Base-by-base conservation (phyloP, 495 filamentous ascomycete genomes). In the Aspergillus kassunensis region DNA sequence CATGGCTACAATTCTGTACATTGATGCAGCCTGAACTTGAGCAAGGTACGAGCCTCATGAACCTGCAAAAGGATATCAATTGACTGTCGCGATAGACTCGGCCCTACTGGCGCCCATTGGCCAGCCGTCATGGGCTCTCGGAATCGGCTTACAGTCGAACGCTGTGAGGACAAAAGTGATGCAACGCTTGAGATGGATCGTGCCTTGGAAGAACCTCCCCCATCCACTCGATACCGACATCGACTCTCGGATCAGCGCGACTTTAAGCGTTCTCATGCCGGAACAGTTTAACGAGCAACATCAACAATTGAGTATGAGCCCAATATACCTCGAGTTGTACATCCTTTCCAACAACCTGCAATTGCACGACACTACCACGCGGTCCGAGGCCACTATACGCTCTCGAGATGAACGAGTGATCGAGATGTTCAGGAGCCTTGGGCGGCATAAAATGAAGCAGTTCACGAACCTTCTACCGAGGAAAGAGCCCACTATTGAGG, bases 191-290 rank as follows among this genome's bases (percentile, higher is more conserved):
- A 12, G 15, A 20, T 29, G 29, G 0, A 36, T 57, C 27, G 25
- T 57, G 23, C 47, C 47, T 23, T 56, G 48, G 54, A 46, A 20
- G 5, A 49, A 21, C 35, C 43, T 44, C 19, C 33, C 16, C 13
- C 16, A 24, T 21, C 34, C 44, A 27, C 44, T 44, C 2, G 42
- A 49, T 23, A 7, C 30, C 16, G 43, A 43, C 24, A 52, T 34
- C 24, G 31, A n/a, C 39, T 44, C 53, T 24, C 45, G 46, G 1
- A 49, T 33, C 24, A 39, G 35, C 29, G 30, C 49, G n/a, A 50
- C 5, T 7, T 29, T 57, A 4, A 49, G 29, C 21, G 35, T 57
- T 13, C 31, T 57, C 6, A 53, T 57, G 55, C 55, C 55, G 1
- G 55, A 53, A 44, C 37, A 48, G 21, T 43, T 24, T 20, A 12